These are phyloP conservation scores for Vitis amurensis DNA, from an alignment of 164 flowering plant genomes.

Conservation along the genomic window DNA sequence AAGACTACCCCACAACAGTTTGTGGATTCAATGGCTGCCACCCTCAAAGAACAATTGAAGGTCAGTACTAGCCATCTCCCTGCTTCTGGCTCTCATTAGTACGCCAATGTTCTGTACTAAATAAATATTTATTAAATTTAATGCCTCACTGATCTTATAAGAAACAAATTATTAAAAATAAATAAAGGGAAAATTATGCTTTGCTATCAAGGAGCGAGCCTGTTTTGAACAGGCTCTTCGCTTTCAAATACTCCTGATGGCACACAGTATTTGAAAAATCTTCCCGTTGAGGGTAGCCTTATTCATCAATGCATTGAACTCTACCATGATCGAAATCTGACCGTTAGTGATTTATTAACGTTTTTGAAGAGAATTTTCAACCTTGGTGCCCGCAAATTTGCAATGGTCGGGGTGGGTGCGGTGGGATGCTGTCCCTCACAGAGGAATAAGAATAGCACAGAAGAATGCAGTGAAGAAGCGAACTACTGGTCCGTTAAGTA, in stretches of 20 bases:
- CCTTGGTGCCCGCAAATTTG: constrained; percentile 62
- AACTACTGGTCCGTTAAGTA: constrained; percentile 46
- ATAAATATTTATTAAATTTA: neutral
- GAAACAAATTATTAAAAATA: neutral
- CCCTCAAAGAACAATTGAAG: constrained; percentile 42
- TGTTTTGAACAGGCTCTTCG: no score
- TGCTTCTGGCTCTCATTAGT: no score
- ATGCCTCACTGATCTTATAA: neutral
- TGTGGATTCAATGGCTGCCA: constrained; percentile 31
- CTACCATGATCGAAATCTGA: neutral
- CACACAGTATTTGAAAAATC: no score
- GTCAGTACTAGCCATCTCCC: constrained; percentile 12
- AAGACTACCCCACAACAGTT: constrained; percentile 50
- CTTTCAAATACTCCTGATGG: no score
- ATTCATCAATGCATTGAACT: neutral
- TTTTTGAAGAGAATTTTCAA: constrained; percentile 47
- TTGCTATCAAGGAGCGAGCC: no score
- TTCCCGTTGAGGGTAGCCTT: no score
- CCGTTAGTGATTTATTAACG: neutral
- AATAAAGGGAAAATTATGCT: neutral
- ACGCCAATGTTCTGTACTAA: no score
- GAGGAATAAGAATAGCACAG: constrained; percentile 41
- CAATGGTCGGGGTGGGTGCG: constrained; percentile 39
- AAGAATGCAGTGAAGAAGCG: constrained; percentile 49
- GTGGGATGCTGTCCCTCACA: constrained; percentile 70